Percentiles rank a stretch among this genome's conserved stretches.
Conservation (phyloP, 441 rosid species). For the Arabidopsis lyrata region DNA sequence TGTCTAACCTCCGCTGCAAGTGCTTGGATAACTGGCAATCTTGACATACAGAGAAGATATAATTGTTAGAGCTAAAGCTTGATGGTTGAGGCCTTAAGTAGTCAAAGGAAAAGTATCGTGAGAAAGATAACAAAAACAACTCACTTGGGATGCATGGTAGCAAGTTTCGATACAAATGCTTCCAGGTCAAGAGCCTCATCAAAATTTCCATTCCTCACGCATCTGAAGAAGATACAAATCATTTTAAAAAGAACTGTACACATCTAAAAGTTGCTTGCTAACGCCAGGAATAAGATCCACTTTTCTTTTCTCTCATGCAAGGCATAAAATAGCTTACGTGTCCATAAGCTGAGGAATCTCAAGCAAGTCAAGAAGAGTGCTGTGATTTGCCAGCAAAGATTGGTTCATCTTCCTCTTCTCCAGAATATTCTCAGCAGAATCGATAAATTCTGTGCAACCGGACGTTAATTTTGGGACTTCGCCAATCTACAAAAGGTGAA, state of each 20-base stretch:
- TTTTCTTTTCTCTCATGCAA: slow-evolving; percentile 24
- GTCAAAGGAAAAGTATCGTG: neutral
- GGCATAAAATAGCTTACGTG: slow-evolving; percentile 66
- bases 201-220: slow-evolving; percentile 93
- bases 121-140: slow-evolving; percentile 42
- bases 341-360: slow-evolving; percentile 99
- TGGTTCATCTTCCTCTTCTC: slow-evolving; percentile 97
- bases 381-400: slow-evolving; percentile 80
- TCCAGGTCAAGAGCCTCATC: slow-evolving; percentile 97
- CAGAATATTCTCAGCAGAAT: slow-evolving; percentile 84
- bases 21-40: slow-evolving; percentile 91
- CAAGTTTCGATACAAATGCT: slow-evolving; percentile 87
- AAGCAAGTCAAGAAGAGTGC: slow-evolving; percentile 94
- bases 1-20: slow-evolving; percentile 87
- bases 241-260: slow-evolving; percentile 6
- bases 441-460: slow-evolving; percentile 87
- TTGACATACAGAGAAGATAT: slow-evolving; percentile 42
- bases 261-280: slow-evolving; percentile 2
- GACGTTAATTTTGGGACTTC: slow-evolving; percentile 84
- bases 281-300: neutral
- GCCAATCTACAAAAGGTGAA: slow-evolving; percentile 59
- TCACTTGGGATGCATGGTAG: slow-evolving; percentile 98
- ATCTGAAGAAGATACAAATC: slow-evolving; percentile 55
- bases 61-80: slow-evolving; percentile 32
- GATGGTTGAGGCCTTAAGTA: slow-evolving; percentile 35